phyloP scores from a whole-genome alignment of 2,329 filamentous ascomycete species.

The Metarhizium brunneum region DNA sequence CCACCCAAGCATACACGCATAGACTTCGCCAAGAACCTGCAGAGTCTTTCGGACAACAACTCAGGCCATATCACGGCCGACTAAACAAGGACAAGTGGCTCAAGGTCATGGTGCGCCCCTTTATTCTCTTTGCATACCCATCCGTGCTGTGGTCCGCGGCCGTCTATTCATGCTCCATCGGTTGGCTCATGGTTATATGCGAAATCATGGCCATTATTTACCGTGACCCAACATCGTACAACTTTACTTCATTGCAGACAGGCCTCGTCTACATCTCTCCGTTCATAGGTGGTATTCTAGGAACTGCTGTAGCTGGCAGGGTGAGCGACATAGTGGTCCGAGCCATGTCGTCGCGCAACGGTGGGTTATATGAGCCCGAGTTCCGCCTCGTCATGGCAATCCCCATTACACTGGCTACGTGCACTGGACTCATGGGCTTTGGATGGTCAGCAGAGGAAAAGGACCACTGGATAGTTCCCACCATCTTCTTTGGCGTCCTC shows the following conservation, averaged over 20 bases:
- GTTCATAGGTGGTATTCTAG: conserved; percentile 79
- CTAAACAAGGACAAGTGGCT: conserved; percentile 72
- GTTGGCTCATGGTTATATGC: conserved; percentile 92
- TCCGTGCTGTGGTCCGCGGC: conserved; percentile 80
- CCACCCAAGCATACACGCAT: conserved; percentile 55
- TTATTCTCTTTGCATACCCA: conserved; percentile 81
- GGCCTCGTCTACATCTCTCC: conserved; percentile 85
- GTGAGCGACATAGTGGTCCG: conserved; percentile 79
- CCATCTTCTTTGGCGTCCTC: conserved; percentile 83
- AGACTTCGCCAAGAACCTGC: conserved; percentile 56
- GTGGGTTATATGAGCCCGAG: conserved; percentile 89
- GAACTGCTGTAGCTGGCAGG: conserved; percentile 81
- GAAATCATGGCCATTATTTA: conserved; percentile 80
- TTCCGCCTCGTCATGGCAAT: conserved; percentile 83
- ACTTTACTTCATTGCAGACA: conserved; percentile 71
- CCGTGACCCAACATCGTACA: conserved; percentile 57
- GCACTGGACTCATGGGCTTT: conserved; percentile 85
- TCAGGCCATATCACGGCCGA: conserved; percentile 69
- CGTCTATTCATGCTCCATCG: conserved; percentile 80
- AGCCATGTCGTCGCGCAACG: conserved; percentile 73
- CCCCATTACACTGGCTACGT: conserved; percentile 69
- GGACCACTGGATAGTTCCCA: conserved; percentile 84
- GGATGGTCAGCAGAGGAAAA: conserved; percentile 75
- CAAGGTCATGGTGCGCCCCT: conserved; percentile 67
- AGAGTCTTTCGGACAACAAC: conserved; percentile 63